These are phyloP conservation scores for Pichia exigua DNA, from an alignment of 805 yeast species.

Conservation along the genomic window DNA sequence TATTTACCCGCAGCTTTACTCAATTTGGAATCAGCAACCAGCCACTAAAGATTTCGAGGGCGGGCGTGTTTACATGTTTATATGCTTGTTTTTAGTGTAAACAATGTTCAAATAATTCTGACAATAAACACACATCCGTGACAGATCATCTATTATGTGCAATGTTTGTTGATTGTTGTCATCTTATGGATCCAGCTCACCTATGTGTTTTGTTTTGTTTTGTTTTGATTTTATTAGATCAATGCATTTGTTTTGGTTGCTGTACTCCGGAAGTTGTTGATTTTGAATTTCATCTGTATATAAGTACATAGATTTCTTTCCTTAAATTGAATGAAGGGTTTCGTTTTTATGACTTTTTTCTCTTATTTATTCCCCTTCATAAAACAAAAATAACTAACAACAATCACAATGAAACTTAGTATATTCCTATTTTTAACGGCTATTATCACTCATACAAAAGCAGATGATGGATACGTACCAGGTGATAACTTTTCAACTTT, in stretches of 20 bases:
- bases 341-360: no score
- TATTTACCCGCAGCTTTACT: background rate
- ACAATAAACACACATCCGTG: background rate
- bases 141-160: background rate
- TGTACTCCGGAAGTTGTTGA: background rate
- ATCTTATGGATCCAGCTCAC: background rate
- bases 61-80: background rate
- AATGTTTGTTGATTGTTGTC: background rate
- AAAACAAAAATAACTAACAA: no score
- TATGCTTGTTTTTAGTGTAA: background rate
- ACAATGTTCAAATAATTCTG: background rate
- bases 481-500: constrained; percentile 59
- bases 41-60: background rate
- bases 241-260: background rate
- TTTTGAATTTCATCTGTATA: background rate
- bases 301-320: background rate
- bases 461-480: constrained; percentile 2
- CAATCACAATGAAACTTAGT: constrained; percentile 2
- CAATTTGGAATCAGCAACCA: constrained; percentile 1
- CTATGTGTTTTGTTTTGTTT: background rate
- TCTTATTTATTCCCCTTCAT: no score
- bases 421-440: background rate
- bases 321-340: no score
- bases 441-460: background rate
- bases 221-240: constrained; percentile 5